Evolutionary conservation across 345 rosid species (phyloP).

Genomic region (Clarkia xantiana): DNA sequence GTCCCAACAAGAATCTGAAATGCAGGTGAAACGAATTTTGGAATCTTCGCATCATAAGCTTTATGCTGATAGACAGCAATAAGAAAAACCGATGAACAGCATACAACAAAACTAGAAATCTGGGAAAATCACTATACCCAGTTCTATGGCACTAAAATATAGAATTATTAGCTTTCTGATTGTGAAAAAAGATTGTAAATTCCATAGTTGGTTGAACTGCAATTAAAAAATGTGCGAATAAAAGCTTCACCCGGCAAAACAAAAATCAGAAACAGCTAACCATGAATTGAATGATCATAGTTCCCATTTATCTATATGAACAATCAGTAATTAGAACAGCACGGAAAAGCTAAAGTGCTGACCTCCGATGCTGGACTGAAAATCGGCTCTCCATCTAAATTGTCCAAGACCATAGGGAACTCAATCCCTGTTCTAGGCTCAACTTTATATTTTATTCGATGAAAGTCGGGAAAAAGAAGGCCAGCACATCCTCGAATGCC

Average conservation of each 20-base stretch:
- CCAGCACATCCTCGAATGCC: slow-evolving; percentile 24
- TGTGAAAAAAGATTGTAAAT: too few species aligned
- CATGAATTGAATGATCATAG: slow-evolving; percentile 1
- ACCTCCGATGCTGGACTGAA: slow-evolving; percentile 52
- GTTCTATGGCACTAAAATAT: too few species aligned
- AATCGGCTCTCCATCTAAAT: slow-evolving; percentile 18
- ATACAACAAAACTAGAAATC: background rate
- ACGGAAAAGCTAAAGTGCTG: slow-evolving; percentile 7
- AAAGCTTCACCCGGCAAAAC: background rate
- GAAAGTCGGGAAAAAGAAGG: slow-evolving; percentile 39
- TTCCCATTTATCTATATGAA: background rate
- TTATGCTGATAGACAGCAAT: background rate
- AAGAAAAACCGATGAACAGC: background rate
- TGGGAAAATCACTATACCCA: background rate
- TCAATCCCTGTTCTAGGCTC: slow-evolving; percentile 82
- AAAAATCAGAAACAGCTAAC: background rate
- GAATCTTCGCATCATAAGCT: background rate
- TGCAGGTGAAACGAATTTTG: background rate
- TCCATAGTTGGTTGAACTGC: too few species aligned
- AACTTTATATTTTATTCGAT: slow-evolving; percentile 31
- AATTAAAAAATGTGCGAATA: too few species aligned
- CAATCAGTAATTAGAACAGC: background rate
- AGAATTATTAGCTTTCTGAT: too few species aligned
- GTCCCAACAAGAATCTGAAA: slow-evolving; percentile 89
- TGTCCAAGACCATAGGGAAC: slow-evolving; percentile 51